A percentile compares a stretch with the other conserved stretches of the same genome.
Evolutionary conservation across 2,329 filamentous ascomycete species (phyloP).

Genomic region (Beauveria bassiana): DNA sequence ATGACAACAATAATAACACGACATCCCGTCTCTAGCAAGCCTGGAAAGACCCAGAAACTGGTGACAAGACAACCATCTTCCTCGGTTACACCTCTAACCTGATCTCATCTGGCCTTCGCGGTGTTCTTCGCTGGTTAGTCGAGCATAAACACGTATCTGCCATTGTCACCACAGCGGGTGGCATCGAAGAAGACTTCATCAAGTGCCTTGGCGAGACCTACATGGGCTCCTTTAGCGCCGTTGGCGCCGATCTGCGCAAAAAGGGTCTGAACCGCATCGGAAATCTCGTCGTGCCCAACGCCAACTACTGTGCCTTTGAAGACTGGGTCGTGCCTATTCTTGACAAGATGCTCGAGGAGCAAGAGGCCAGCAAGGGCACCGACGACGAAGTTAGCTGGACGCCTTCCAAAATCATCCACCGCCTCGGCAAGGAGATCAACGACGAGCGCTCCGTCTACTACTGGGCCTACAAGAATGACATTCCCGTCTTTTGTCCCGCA

Average conservation of each 20-base stretch:
- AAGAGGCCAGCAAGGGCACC: conserved; percentile 67
- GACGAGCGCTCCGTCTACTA: conserved; percentile 88
- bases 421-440: conserved; percentile 89
- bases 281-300: conserved; percentile 91
- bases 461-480: conserved; percentile 96
- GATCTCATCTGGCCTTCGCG: conserved; percentile 89
- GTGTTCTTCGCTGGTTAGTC: conserved; percentile 85
- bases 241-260: conserved; percentile 68
- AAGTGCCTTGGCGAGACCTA: conserved; percentile 96
- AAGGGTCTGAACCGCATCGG: conserved; percentile 93
- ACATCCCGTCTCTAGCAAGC: conserved; percentile 44
- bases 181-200: conserved; percentile 96
- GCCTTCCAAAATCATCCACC: conserved; percentile 81
- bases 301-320: conserved; percentile 92
- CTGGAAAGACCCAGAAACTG: conserved; percentile 74
- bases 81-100: conserved; percentile 96
- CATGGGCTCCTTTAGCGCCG: conserved; percentile 73
- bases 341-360: conserved; percentile 89
- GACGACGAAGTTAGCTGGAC: conserved; percentile 80
- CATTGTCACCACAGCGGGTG: conserved; percentile 91
- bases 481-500: conserved; percentile 94
- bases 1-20: background rate
- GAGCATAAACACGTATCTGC: conserved; percentile 87
- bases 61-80: conserved; percentile 82
- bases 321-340: conserved; percentile 96